These are phyloP conservation scores for Saccharomycopsis fodiens DNA, from an alignment of 805 yeast species.

Conservation along the genomic window DNA sequence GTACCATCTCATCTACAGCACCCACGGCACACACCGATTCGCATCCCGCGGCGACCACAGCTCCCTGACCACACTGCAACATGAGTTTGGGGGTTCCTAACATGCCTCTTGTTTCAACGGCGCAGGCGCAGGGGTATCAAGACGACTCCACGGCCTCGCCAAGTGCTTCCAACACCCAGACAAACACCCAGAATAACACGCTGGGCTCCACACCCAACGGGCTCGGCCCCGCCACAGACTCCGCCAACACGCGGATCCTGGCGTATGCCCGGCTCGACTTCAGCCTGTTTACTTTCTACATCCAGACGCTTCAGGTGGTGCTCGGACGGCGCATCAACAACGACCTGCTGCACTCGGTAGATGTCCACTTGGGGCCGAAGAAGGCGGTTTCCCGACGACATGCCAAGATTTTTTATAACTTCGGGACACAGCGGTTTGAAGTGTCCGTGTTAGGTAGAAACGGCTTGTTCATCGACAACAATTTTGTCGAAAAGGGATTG, in stretches of 20 bases:
- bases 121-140: not conserved
- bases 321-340: slow-evolving; percentile 84
- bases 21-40: not conserved
- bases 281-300: slow-evolving; percentile 88
- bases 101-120: not conserved
- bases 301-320: slow-evolving; percentile 90
- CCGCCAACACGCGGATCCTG: slow-evolving; percentile 30
- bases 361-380: slow-evolving; percentile 85
- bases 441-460: slow-evolving; percentile 86
- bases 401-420: slow-evolving; percentile 93
- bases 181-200: too few relatives aligned
- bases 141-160: not conserved
- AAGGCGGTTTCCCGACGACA: slow-evolving; percentile 92
- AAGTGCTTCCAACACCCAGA: not conserved
- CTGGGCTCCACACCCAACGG: too few relatives aligned
- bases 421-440: slow-evolving; percentile 93
- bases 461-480: slow-evolving; percentile 94
- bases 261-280: slow-evolving; percentile 76
- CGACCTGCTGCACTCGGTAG: slow-evolving; percentile 64
- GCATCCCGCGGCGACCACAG: not conserved
- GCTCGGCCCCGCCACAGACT: not conserved
- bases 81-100: slow-evolving; percentile 1
- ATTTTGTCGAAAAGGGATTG: slow-evolving; percentile 81
- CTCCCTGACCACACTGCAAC: not conserved
- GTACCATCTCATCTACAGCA: not conserved